Evolutionary conservation across 805 yeast genomes (phyloP).

Genomic region (Citeromyces matritensis): DNA sequence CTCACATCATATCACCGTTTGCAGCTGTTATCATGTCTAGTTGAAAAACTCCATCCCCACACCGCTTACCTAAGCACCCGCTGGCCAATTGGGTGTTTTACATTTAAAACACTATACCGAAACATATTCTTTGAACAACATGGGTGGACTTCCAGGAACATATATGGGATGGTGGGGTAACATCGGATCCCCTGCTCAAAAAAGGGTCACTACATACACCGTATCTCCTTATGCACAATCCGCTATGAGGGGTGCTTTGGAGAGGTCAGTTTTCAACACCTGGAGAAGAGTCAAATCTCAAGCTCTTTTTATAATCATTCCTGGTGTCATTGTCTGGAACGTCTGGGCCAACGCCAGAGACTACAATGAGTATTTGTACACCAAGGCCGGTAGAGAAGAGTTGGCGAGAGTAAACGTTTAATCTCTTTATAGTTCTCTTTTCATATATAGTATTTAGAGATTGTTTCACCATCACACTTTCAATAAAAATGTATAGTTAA

Average conservation of each 20-base stretch:
- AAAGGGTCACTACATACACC: constrained; percentile 74
- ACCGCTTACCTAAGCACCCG: background rate
- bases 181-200: constrained; percentile 74
- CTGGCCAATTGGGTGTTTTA: background rate
- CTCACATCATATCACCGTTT: too few relatives aligned
- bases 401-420: constrained; percentile 46
- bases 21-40: too few relatives aligned
- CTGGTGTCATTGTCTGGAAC: constrained; percentile 70
- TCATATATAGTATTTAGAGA: too few relatives aligned
- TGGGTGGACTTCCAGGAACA: constrained; percentile 62
- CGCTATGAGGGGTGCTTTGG: constrained; percentile 77
- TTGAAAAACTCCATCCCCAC: too few relatives aligned
- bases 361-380: constrained; percentile 86
- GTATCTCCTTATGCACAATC: constrained; percentile 89
- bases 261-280: constrained; percentile 81
- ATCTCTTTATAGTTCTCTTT: too few relatives aligned
- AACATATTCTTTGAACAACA: constrained; percentile 12
- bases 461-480: too few relatives aligned
- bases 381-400: constrained; percentile 96
- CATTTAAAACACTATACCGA: background rate
- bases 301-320: constrained; percentile 61
- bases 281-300: constrained; percentile 90
- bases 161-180: constrained; percentile 98
- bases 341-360: constrained; percentile 81
- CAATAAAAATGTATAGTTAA: too few relatives aligned